These are phyloP conservation scores for Teunomyces tritomae DNA, from an alignment of 805 yeast species.

Conservation along the genomic window DNA sequence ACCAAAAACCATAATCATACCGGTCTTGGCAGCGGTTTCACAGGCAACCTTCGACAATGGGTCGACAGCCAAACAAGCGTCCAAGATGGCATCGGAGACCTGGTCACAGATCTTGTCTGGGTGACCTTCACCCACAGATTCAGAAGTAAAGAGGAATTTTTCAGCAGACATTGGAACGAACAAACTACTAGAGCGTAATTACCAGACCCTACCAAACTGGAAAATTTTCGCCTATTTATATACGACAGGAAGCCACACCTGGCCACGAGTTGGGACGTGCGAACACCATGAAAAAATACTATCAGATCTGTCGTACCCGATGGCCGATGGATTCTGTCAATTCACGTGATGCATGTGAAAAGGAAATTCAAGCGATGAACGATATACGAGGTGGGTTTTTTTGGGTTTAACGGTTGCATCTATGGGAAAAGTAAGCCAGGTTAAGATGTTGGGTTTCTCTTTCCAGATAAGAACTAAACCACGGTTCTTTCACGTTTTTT, in stretches of 20 bases:
- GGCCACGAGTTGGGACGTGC: conserved; percentile 2
- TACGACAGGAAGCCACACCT: conserved; percentile 3
- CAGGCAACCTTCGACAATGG: conserved; percentile 99
- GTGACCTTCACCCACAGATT: conserved; percentile 93
- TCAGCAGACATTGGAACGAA: conserved; percentile 17
- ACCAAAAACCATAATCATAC: conserved; percentile 99
- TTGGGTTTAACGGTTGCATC: not conserved
- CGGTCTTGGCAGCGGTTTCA: conserved; percentile 98
- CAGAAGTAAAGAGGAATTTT: conserved; percentile 70
- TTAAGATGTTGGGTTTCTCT: too few relatives aligned
- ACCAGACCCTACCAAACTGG: not conserved
- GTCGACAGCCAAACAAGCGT: conserved; percentile 93
- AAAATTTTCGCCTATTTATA: conserved; percentile 1
- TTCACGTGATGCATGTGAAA: conserved; percentile 3
- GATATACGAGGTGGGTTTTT: not conserved
- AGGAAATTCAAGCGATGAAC: not conserved
- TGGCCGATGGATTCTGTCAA: conserved; percentile 2
- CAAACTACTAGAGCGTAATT: not conserved
- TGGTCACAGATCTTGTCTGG: conserved; percentile 98
- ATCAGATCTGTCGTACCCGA: not conserved
- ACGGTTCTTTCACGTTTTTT: too few relatives aligned
- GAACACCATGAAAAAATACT: not conserved
- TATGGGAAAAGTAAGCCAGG: not conserved
- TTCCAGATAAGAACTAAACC: too few relatives aligned
- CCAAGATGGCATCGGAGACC: conserved; percentile 96